Conservation (phyloP, 148 eudicot genomes). For the Persicaria tinctoria region DNA sequence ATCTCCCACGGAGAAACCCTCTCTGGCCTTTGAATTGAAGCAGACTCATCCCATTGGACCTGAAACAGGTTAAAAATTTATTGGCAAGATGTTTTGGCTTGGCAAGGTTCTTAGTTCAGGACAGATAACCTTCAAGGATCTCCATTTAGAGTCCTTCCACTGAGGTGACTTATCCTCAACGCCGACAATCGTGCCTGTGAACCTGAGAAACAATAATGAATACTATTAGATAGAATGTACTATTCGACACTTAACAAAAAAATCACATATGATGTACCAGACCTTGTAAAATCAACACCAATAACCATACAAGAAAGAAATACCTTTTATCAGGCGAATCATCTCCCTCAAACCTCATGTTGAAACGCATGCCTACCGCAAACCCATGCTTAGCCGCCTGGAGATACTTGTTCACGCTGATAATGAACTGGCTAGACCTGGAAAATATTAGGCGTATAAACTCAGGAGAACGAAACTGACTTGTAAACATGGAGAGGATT, state of each 20-base stretch:
- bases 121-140: slow-evolving; percentile 62
- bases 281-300: background rate
- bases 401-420: slow-evolving; percentile 67
- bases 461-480: background rate
- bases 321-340: slow-evolving; percentile 91
- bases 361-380: slow-evolving; percentile 74
- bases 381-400: slow-evolving; percentile 48
- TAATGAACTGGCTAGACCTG: slow-evolving; percentile 41
- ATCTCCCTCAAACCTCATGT: slow-evolving; percentile 86
- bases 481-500: background rate
- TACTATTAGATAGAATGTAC: background rate
- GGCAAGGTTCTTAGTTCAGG: background rate
- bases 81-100: background rate
- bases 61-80: slow-evolving; percentile 16
- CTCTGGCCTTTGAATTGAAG: slow-evolving; percentile 57
- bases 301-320: background rate
- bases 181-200: slow-evolving; percentile 71
- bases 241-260: no score
- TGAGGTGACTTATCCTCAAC: slow-evolving; percentile 50
- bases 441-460: background rate
- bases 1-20: slow-evolving; percentile 94
- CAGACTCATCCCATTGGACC: slow-evolving; percentile 94
- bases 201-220: slow-evolving; percentile 32
- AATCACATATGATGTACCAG: background rate
- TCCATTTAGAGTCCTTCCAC: slow-evolving; percentile 81